Evolutionary conservation across 805 yeast species (phyloP), one percentile per base, ranked within the genome.

Genomic region (Barnettozyma californica): DNA sequence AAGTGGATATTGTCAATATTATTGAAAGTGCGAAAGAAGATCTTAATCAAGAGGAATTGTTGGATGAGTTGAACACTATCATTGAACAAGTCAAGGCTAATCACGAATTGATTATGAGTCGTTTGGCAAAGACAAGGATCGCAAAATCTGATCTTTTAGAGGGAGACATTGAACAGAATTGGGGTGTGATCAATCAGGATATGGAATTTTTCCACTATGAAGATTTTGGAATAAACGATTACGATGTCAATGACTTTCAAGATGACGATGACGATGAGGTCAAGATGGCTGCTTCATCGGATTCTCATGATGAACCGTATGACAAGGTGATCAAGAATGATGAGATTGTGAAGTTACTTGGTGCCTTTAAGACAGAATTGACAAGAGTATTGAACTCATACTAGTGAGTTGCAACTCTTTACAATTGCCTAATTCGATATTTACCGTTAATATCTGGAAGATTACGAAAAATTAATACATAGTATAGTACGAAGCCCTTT

Each of bases 211-310:
- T 76, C 52, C 68, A 69, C 10, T 66, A 71, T 10, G 63, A 67
- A 5, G 78, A 76, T 47, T 70, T 77, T 50, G 83, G 82, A 0
- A 53, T 77, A 13, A 68, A 71, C 18, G 79, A 75, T 26, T 70
- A 72, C 41, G 82, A 78, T 52, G 54, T 73, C n/a, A 70, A 69
- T 19, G 78, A 74, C 49, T 54, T 72, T 20, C 68, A 67, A 41
- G 48, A 62, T 16, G 55, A 48, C 27, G 44, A 20, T 16, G 57
- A 52, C 7, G 46, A 49, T 21, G 51, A 43, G 14, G 53, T 50
- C 23, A 45, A 29, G 43, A 13, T 14, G 33, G 33, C 7, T 34
- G 38, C 35, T 11, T 29, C 7, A 5, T 44, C 47, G 16, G 51
- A 42, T 20, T 38, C 29, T 38, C 41, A 41, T 60, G 87, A 70